Conservation (phyloP, 108 stramenopile species). For the Conticribra weissflogii region DNA sequence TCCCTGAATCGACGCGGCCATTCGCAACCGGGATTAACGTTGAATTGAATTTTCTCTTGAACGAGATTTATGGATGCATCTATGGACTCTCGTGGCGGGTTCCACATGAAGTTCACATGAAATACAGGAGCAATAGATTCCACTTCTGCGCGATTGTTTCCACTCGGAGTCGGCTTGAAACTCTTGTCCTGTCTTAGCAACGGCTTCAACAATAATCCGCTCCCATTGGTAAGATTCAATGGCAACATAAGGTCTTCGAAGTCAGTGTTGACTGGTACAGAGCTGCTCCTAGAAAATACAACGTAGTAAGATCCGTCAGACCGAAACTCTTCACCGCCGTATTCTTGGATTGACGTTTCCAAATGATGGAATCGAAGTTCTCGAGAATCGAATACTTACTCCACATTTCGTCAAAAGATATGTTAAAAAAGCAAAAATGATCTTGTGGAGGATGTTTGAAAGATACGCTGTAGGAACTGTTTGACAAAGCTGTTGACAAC, state of each 20-base stretch:
- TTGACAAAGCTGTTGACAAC: conserved; percentile 33
- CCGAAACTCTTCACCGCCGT: conserved; percentile 47
- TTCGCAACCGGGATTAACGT: conserved; percentile 43
- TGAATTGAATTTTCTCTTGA: conserved; percentile 36
- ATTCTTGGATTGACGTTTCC: conserved; percentile 41
- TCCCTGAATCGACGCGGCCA: conserved; percentile 52
- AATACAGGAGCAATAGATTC: conserved; percentile 28
- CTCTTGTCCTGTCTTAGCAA: no score
- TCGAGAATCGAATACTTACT: conserved; percentile 35
- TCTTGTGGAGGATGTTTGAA: conserved; percentile 28
- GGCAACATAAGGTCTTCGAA: neutral
- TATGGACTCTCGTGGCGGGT: conserved; percentile 26
- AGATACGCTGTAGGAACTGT: conserved; percentile 26
- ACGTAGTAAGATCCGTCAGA: conserved; percentile 9
- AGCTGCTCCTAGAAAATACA: conserved; percentile 16
- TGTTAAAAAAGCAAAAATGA: conserved; percentile 51
- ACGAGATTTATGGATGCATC: conserved; percentile 21
- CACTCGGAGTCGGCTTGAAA: no score
- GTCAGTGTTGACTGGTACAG: neutral
- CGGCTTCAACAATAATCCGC: neutral
- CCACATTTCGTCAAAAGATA: conserved; percentile 25
- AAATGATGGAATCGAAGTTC: conserved; percentile 51
- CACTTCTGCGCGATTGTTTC: neutral
- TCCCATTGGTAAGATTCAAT: no score
- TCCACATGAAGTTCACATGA: conserved; percentile 13